phyloP scores from a whole-genome alignment of 805 yeast species.

The Ogataea corticis region DNA sequence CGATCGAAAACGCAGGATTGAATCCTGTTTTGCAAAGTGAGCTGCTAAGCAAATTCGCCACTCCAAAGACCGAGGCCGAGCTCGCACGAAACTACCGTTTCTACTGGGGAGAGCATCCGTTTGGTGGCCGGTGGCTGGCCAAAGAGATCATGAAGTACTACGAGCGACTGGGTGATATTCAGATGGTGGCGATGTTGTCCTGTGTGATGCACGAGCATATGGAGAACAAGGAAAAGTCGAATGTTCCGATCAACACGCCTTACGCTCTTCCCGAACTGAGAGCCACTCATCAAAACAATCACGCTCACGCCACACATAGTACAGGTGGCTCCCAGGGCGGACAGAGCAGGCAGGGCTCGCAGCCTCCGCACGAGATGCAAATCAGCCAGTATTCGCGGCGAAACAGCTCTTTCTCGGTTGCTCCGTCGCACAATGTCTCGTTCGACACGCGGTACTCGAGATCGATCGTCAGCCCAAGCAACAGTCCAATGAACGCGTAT shows the following conservation, averaged over 20 bases:
- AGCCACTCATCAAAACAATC: background rate
- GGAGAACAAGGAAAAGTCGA: slow-evolving; percentile 25
- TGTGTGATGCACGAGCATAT: slow-evolving; percentile 61
- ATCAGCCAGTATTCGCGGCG: slow-evolving; percentile 1
- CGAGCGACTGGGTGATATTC: slow-evolving; percentile 65
- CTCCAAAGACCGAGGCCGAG: slow-evolving; percentile 14
- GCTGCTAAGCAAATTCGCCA: slow-evolving; percentile 18
- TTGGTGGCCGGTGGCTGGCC: slow-evolving; percentile 69
- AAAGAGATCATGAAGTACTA: slow-evolving; percentile 62
- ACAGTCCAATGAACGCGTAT: slow-evolving; percentile 8
- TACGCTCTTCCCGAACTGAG: slow-evolving; percentile 26
- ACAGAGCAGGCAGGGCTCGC: too few species aligned
- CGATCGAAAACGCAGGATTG: slow-evolving; percentile 7
- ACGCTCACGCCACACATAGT: background rate
- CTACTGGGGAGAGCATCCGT: slow-evolving; percentile 81
- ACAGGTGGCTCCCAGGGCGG: too few species aligned
- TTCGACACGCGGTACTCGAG: slow-evolving; percentile 17
- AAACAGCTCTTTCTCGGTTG: background rate
- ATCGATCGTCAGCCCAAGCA: slow-evolving; percentile 15
- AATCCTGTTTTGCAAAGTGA: slow-evolving; percentile 15
- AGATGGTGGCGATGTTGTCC: slow-evolving; percentile 87
- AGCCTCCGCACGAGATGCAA: background rate
- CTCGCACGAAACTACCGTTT: slow-evolving; percentile 32
- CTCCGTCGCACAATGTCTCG: slow-evolving; percentile 16
- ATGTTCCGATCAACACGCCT: slow-evolving; percentile 50